Evolutionary conservation across 805 yeast genomes (phyloP).

Genomic region (Saturnispora diversa): DNA sequence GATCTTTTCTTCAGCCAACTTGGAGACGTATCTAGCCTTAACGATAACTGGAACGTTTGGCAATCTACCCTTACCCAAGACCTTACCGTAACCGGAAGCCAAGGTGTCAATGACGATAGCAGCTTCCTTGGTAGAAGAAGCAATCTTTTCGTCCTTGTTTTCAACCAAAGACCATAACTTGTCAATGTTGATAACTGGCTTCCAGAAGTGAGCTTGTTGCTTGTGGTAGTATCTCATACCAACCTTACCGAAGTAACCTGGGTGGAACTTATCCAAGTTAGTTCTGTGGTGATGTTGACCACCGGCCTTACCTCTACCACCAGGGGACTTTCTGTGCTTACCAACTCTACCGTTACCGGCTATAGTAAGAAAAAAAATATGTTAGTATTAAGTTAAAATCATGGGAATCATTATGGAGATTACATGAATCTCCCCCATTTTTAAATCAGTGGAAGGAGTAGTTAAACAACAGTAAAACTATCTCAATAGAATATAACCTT

Average conservation of each 20-base stretch:
- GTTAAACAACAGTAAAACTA: too few relatives aligned
- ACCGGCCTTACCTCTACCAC: slow-evolving; percentile 99
- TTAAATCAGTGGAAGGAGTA: neutral
- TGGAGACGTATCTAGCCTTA: slow-evolving; percentile 98
- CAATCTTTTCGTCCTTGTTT: slow-evolving; percentile 88
- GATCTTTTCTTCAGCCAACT: slow-evolving; percentile 99
- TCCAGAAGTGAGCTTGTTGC: slow-evolving; percentile 92
- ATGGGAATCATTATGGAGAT: slow-evolving; percentile 11
- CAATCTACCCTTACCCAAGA: slow-evolving; percentile 97
- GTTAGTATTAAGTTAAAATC: slow-evolving; percentile 14
- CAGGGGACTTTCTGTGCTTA: slow-evolving; percentile 99
- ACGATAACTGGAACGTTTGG: slow-evolving; percentile 98
- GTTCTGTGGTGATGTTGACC: slow-evolving; percentile 99
- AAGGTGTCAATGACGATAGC: slow-evolving; percentile 99
- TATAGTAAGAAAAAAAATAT: slow-evolving; percentile 25
- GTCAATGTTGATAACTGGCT: slow-evolving; percentile 96
- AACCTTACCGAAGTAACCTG: slow-evolving; percentile 99
- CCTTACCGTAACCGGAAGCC: slow-evolving; percentile 99
- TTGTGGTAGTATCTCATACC: slow-evolving; percentile 99
- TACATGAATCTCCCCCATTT: slow-evolving; percentile 10
- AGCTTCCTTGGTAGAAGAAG: slow-evolving; percentile 74
- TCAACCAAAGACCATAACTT: slow-evolving; percentile 96
- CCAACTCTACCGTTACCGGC: slow-evolving; percentile 99
- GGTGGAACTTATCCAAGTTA: slow-evolving; percentile 99
- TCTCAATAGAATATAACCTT: too few relatives aligned